Conservation (phyloP, 345 rosid species). For the Nasturtium officinale region DNA sequence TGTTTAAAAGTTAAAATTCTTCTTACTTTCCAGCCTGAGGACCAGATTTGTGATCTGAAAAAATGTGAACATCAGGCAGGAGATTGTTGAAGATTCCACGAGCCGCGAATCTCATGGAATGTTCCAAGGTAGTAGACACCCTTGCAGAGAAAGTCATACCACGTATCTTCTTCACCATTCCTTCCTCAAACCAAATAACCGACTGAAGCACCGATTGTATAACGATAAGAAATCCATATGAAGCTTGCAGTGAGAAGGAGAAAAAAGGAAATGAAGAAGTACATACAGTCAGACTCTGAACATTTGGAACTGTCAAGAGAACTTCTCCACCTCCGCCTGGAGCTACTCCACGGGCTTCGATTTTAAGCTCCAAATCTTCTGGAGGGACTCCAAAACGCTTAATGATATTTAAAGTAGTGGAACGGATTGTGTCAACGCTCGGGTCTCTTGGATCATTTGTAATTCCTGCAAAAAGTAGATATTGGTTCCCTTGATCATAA, state of each 20-base stretch:
- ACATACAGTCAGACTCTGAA: conserved; percentile 58
- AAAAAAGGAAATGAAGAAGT: not conserved
- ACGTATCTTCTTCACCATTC: conserved; percentile 92
- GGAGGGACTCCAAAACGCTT: conserved; percentile 63
- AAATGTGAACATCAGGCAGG: conserved; percentile 88
- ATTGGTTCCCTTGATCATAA: conserved; percentile 9
- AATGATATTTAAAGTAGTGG: conserved; percentile 59
- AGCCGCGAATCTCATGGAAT: conserved; percentile 75
- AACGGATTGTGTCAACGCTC: conserved; percentile 73
- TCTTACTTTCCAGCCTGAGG: conserved; percentile 89
- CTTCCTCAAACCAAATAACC: conserved; percentile 77
- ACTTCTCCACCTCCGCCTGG: conserved; percentile 91
- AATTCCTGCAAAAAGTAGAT: conserved; percentile 57
- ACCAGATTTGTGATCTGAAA: conserved; percentile 69
- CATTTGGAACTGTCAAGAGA: conserved; percentile 61
- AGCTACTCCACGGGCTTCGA: conserved; percentile 76
- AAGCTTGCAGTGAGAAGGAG: conserved; percentile 12
- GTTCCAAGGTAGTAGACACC: conserved; percentile 75
- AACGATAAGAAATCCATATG: conserved; percentile 20
- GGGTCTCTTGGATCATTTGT: conserved; percentile 85
- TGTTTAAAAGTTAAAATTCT: not conserved
- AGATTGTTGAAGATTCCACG: conserved; percentile 87
- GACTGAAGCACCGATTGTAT: conserved; percentile 50
- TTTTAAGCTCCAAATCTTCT: conserved; percentile 76
- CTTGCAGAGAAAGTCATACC: conserved; percentile 76